phyloP scores from a whole-genome alignment of 2,329 filamentous ascomycete species.

The Xylaria hypoxylon region DNA sequence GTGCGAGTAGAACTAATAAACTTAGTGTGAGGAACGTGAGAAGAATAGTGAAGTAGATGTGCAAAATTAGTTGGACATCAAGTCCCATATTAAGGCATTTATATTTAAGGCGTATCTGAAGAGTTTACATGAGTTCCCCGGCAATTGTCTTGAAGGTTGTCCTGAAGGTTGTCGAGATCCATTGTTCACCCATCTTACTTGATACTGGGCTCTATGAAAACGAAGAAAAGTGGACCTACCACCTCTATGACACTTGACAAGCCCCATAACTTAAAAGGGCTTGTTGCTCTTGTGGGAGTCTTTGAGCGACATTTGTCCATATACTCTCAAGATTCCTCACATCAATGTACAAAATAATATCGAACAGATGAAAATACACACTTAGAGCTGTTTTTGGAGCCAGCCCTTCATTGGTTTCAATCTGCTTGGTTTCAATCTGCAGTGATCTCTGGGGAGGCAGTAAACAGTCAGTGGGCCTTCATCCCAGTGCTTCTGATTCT shows the following conservation, averaged over 20 bases:
- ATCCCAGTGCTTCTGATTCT: constrained; percentile 19
- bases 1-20: neutral
- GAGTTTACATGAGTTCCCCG: neutral
- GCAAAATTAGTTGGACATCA: neutral
- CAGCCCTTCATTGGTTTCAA: constrained; percentile 20
- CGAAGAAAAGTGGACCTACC: constrained; percentile 27
- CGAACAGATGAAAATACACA: neutral
- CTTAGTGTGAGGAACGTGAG: neutral
- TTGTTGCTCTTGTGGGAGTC: neutral
- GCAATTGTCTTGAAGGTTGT: neutral
- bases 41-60: neutral
- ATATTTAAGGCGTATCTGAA: neutral
- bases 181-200: neutral
- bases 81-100: neutral
- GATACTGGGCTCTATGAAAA: neutral
- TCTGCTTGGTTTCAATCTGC: constrained; percentile 28
- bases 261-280: constrained; percentile 4
- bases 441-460: constrained; percentile 16
- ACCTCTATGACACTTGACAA: neutral
- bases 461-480: constrained; percentile 6
- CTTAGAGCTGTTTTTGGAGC: constrained; percentile 12
- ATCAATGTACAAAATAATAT: neutral
- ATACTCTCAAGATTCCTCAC: neutral
- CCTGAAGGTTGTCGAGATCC: neutral
- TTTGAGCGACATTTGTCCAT: neutral